These are phyloP conservation scores for Myochromella boudieri DNA, from an alignment of 768 basidiomycete species.

Conservation along the genomic window DNA sequence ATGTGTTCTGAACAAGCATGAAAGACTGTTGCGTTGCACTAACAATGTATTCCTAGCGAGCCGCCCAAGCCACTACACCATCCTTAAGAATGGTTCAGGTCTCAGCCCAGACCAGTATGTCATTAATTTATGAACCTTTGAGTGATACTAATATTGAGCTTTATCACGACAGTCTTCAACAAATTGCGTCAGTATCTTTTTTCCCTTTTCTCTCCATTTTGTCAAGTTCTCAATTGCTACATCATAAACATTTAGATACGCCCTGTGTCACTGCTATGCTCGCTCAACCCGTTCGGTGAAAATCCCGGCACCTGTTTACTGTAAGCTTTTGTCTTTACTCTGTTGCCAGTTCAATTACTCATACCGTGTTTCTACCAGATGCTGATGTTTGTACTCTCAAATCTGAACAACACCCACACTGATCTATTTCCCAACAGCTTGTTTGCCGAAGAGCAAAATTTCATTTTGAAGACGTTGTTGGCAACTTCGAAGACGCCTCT, in stretches of 20 bases:
- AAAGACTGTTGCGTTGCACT: no score
- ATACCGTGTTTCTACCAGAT: conserved; percentile 33
- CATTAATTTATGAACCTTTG: not conserved
- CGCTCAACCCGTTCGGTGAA: conserved; percentile 73
- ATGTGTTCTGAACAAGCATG: conserved; percentile 18
- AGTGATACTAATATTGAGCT: conserved; percentile 2
- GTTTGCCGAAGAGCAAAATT: conserved; percentile 53
- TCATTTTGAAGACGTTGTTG: conserved; percentile 43
- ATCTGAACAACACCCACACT: not conserved
- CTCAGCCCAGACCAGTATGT: conserved; percentile 27
- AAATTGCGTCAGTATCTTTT: conserved; percentile 45
- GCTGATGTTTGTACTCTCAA: conserved; percentile 45
- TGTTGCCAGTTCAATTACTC: not conserved
- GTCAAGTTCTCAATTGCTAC: no score
- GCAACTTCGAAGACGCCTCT: conserved; percentile 32
- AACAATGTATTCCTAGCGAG: conserved; percentile 47
- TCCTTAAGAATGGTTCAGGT: conserved; percentile 36
- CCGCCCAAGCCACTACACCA: conserved; percentile 56
- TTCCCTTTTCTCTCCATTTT: not conserved
- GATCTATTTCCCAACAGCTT: conserved; percentile 35
- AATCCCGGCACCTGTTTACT: conserved; percentile 71
- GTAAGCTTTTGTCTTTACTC: conserved; percentile 37
- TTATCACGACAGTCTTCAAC: conserved; percentile 37
- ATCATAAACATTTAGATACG: conserved; percentile 24
- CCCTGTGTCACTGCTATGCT: conserved; percentile 67